phyloP scores from a whole-genome alignment of 768 basidiomycete species.

The Amanita brunnescens region DNA sequence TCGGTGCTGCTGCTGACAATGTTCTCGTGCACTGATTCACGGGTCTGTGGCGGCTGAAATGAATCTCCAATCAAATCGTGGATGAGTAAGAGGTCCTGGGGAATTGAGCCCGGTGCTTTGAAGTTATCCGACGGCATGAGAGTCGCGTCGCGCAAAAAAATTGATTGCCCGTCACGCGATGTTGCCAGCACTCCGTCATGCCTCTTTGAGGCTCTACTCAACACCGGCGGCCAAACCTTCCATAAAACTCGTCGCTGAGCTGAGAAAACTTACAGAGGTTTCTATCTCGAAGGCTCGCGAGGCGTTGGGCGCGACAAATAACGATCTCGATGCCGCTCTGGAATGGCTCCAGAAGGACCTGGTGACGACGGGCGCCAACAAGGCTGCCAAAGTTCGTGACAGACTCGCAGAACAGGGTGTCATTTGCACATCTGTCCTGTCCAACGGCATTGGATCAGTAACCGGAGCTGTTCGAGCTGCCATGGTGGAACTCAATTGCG shows the following conservation, averaged over 20 bases:
- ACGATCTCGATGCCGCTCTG: conserved; percentile 67
- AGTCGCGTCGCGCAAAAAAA: conserved; percentile 10
- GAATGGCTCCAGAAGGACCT: conserved; percentile 78
- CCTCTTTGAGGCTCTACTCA: conserved; percentile 39
- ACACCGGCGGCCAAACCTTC: conserved; percentile 47
- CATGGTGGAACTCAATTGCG: conserved; percentile 91
- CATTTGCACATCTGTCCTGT: conserved; percentile 67
- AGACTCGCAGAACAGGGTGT: conserved; percentile 72
- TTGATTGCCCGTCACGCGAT: conserved; percentile 7
- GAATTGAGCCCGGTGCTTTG: conserved; percentile 50
- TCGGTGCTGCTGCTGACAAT: conserved; percentile 39
- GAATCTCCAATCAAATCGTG: conserved; percentile 46
- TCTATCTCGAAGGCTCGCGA: conserved; percentile 85
- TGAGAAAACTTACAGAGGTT: conserved; percentile 74
- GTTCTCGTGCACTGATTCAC: conserved; percentile 18
- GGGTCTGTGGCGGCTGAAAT: conserved; percentile 9
- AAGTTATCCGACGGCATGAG: conserved; percentile 31
- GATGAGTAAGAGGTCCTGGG: conserved; percentile 72
- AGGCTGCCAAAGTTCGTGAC: conserved; percentile 77
- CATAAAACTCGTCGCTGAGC: conserved; percentile 73
- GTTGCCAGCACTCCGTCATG: conserved; percentile 10
- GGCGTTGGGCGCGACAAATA: conserved; percentile 67
- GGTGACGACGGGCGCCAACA: conserved; percentile 58
- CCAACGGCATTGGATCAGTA: conserved; percentile 42
- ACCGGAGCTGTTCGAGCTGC: conserved; percentile 58